Evolutionary conservation across 805 yeast genomes (phyloP).

Genomic region (Wickerhamiella sergipiensis): DNA sequence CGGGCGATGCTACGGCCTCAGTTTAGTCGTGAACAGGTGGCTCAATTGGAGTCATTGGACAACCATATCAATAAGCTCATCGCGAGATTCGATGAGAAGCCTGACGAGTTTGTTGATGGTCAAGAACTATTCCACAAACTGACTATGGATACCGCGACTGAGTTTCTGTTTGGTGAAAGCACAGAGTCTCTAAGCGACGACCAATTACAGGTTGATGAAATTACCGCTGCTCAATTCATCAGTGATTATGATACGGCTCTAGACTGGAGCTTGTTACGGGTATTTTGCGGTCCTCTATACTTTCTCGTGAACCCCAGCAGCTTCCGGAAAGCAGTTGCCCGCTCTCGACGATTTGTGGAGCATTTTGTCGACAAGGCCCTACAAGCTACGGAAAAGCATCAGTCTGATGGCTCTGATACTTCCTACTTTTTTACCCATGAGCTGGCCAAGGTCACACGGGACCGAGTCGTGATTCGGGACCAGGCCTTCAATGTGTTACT

Average conservation of each 20-base stretch:
- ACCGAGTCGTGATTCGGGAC: slow-evolving; percentile 32
- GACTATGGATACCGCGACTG: slow-evolving; percentile 22
- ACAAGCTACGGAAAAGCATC: slow-evolving; percentile 19
- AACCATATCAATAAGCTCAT: slow-evolving; percentile 15
- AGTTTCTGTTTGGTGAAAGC: slow-evolving; percentile 18
- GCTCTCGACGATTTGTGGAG: slow-evolving; percentile 26
- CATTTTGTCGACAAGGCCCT: slow-evolving; percentile 29
- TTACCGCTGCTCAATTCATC: slow-evolving; percentile 17
- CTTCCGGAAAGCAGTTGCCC: slow-evolving; percentile 23
- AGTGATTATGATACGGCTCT: slow-evolving; percentile 12
- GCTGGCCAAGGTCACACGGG: slow-evolving; percentile 32
- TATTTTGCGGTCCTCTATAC: slow-evolving; percentile 13
- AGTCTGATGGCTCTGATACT: slow-evolving; percentile 8
- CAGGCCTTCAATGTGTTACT: slow-evolving; percentile 34
- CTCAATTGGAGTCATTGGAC: slow-evolving; percentile 18
- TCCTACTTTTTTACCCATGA: slow-evolving; percentile 34
- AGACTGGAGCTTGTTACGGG: slow-evolving; percentile 14
- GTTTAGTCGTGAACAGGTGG: slow-evolving; percentile 23
- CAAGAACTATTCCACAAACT: slow-evolving; percentile 13
- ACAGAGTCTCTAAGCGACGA: slow-evolving; percentile 9
- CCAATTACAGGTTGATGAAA: slow-evolving; percentile 9
- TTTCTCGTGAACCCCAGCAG: slow-evolving; percentile 12
- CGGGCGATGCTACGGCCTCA: slow-evolving; percentile 27
- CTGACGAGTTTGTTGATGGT: slow-evolving; percentile 20
- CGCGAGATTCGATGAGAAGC: neutral